Base-by-base conservation (phyloP, 305 asterid genomes). In the Fraxinus xanthoxyloides region DNA sequence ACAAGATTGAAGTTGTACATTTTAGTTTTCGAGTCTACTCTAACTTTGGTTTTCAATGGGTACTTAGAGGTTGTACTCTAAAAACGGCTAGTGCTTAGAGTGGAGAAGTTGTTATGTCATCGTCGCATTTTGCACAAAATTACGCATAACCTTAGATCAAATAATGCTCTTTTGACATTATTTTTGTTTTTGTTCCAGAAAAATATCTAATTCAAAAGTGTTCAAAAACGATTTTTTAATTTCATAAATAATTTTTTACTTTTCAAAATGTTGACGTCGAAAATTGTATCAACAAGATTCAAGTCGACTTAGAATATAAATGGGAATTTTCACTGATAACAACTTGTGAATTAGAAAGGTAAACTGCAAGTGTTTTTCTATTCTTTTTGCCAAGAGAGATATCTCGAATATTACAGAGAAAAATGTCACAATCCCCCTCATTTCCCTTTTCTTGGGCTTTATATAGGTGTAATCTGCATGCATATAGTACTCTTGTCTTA, bases 41-140 rank as follows among this genome's bases (percentile, higher is more conserved):
- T 80, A 19, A 43, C 74, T 84, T 84, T 82, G 82, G 67, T 88
- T 72, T 85, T 82, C n/a, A 79, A 70, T 82, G 84, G 79, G 63
- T 78, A 72, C 70, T 72, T 88, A 88, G 90, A 87, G 36, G 81
- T 78, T 84, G 90, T 82, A 85, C 88, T 81, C 88, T 86, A 77
- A 75, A 80, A 51, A 46, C 80, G 87, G 73, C 26, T 69, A 74
- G 80, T 87, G 85, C 82, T 81, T 82, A 75, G 83, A 79, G 87
- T 85, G 86, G 87, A 88, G 88, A 61, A 76, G 85, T 86, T 78
- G 78, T 38, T 85, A 78, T 76, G 0, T 76, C 77, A 23, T 80
- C 86, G 82, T 81, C 67, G 5, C 15, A 1, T 8, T 78, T 31
- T 59, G 19, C 0, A 9, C 0, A 4, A 8, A 51, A 80, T 80